These are phyloP conservation scores for Monocercomonoides exilis DNA, from an alignment of 78 protist genomes.

Conservation along the genomic window DNA sequence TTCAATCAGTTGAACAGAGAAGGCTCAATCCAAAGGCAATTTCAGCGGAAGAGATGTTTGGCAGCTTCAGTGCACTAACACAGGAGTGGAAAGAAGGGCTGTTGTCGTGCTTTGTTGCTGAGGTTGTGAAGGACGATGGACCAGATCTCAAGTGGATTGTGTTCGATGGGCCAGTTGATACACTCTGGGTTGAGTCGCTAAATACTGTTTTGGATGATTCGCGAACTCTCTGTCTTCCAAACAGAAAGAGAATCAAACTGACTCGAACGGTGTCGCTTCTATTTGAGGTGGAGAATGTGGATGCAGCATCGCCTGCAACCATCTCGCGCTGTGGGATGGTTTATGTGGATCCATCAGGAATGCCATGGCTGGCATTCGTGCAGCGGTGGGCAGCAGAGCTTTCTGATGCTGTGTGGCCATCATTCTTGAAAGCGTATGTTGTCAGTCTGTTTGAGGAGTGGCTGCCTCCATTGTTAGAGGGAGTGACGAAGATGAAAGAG, in stretches of 20 bases:
- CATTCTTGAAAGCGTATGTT: too few relatives aligned
- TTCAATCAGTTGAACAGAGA: conserved; percentile 22
- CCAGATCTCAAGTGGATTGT: conserved; percentile 48
- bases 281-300: conserved; percentile 71
- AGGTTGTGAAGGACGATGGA: conserved; percentile 29
- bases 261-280: conserved; percentile 41
- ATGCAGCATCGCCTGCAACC: conserved; percentile 82
- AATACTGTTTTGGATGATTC: too few relatives aligned
- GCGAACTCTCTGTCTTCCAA: conserved; percentile 63
- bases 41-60: conserved; percentile 67
- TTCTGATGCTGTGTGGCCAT: too few relatives aligned
- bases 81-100: conserved; percentile 72
- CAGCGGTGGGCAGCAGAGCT: too few relatives aligned
- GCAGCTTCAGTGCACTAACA: conserved; percentile 48
- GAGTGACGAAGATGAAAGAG: too few relatives aligned
- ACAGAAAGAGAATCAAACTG: conserved; percentile 71
- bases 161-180: conserved; percentile 84
- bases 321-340: conserved; percentile 81
- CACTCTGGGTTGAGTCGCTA: conserved; percentile 64
- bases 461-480: too few relatives aligned
- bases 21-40: conserved; percentile 64
- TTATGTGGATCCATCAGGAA: conserved; percentile 46
- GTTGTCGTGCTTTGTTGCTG: conserved; percentile 37
- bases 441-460: too few relatives aligned
- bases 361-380: conserved; percentile 48